Percentiles rank a stretch among this genome's conserved stretches.
phyloP scores from a whole-genome alignment of 148 eudicot species.

The Nepenthes gracilis region DNA sequence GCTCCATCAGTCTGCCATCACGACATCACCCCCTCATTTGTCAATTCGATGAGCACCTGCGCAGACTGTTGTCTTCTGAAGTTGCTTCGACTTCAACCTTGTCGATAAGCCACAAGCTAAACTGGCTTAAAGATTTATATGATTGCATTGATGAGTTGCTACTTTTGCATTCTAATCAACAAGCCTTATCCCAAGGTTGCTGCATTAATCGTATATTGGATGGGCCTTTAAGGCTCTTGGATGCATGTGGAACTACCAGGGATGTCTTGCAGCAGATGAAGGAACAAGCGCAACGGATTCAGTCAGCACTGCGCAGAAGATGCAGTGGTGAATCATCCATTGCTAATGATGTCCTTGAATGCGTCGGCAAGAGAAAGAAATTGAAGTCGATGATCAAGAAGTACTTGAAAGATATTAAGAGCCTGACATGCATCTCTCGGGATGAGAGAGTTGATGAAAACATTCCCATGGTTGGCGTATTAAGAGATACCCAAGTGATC shows the following conservation, averaged over 20 bases:
- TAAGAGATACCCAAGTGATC: constrained; percentile 13
- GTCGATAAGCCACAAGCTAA: background rate
- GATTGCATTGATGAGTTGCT: constrained; percentile 25
- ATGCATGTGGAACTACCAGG: constrained; percentile 9
- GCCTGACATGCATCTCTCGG: background rate
- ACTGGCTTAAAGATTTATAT: constrained; percentile 8
- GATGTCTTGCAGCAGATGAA: constrained; percentile 14
- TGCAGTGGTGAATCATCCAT: constrained; percentile 7
- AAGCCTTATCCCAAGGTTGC: background rate
- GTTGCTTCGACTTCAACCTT: constrained; percentile 8
- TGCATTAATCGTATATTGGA: constrained; percentile 3
- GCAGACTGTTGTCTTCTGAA: constrained; percentile 14
- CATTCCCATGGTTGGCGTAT: constrained; percentile 1
- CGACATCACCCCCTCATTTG: constrained; percentile 8
- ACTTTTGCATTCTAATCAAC: constrained; percentile 18
- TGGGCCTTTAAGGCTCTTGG: constrained; percentile 18
- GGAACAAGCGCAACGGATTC: constrained; percentile 15
- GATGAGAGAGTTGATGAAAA: background rate
- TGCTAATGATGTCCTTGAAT: constrained; percentile 14
- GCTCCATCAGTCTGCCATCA: constrained; percentile 29
- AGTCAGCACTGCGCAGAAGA: constrained; percentile 23
- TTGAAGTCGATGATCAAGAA: constrained; percentile 15
- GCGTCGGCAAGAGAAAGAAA: constrained; percentile 12
- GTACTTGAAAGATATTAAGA: constrained; percentile 11
- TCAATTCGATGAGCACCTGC: constrained; percentile 18